Evolutionary conservation across 2,329 filamentous ascomycete genomes (phyloP), one percentile per base, ranked within the genome.

Genomic region (Chalara sp.): DNA sequence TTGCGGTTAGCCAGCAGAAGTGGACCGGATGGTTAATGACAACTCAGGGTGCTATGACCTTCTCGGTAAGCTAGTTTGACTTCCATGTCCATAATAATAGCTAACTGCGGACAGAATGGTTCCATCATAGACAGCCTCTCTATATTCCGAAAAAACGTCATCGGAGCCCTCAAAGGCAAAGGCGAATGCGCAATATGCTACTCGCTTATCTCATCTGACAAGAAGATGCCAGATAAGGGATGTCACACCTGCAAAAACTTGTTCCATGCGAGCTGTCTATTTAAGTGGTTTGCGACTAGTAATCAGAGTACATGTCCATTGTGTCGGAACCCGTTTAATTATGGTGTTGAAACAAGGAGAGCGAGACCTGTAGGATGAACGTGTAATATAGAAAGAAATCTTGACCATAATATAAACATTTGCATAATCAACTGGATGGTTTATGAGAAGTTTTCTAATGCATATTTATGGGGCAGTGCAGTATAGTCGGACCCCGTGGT

Each of bases 151-250:
- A 81, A 85, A 56, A 97, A 97, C 67, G 85, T 99, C 10, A 80
- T 85, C 11, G 89, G 89, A 1, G 88, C 89, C 4, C 77, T 99
- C 58, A 93, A 95, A 71, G 93, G 91, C 35, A 91, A 97, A 69
- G 87, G 80, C 21, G 93, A 99, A 68, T 99, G 93, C 65, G 89
- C 93, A 7, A 97, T 97, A 65, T 97, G 92, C 74, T 97, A 97
- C 72, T 90, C 85, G 53, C 90, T 99, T 64, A 89, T 99, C 56
- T 89, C 89, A 13, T 82, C 81, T 6, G 91, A 96, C 67, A 88
- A 88, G 74, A 86, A 87, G 68, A 81, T 95, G 67, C 93, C 93
- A 0, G 92, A 93, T 67, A 97, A 97, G 76, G 78, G 81, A 49
- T 99, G 93, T 68, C 76, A 79, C 44, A 97, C 92, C 1, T 99